Base-by-base conservation (phyloP, 2,329 filamentous ascomycete species). In the Cladophialophora yegresii region DNA sequence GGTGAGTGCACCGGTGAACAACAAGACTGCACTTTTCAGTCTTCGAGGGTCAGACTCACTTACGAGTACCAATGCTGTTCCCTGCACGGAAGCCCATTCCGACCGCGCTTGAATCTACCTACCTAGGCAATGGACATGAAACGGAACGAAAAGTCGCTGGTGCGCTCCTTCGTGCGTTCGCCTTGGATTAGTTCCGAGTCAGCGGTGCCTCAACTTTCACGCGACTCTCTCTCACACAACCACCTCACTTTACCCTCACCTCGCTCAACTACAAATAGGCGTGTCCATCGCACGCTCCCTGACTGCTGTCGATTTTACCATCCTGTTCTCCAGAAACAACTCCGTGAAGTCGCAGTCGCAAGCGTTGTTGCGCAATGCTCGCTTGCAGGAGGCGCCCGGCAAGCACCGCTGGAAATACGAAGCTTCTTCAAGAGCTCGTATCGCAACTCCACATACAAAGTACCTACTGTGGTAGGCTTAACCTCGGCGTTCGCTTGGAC, bases 401-500 rank as follows among this genome's bases (percentile, higher is more conserved):
- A 23, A 16, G 7, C 9, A 56, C 4, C 36, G 10, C 36, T 36
- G 36, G 36, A 49, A 58, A 58, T 49, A 58, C 55, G 55, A 58
- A 22, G 16, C 26, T 10, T 3, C 40, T 40, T 16, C 45, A 23
- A 30, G 26, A 22, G n/a, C 26, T 30, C 45, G 40, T 58, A 33
- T 43, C 36, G 13, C 13, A 20, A 58, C 30, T 20, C 9, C 26
- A 58, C 40, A 13, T 23, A 16, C 10, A 30, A 40, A 20, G 3
- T n/a, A n/a, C n/a, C n/a, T n/a, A n/a, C n/a, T n/a, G n/a, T n/a
- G n/a, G n/a, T 26, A 13, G 47, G 6, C 47, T 51, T 26, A 30
- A 60, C 47, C 47, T 53, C 58, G 47, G 33, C 55, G 20, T 58
- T 58, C 43, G 45, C 57, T 50, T 59, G 30, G n/a, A 28, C 6